Evolutionary conservation across 1,139 yeast genomes (phyloP).

Genomic region (Taphrina sp.): DNA sequence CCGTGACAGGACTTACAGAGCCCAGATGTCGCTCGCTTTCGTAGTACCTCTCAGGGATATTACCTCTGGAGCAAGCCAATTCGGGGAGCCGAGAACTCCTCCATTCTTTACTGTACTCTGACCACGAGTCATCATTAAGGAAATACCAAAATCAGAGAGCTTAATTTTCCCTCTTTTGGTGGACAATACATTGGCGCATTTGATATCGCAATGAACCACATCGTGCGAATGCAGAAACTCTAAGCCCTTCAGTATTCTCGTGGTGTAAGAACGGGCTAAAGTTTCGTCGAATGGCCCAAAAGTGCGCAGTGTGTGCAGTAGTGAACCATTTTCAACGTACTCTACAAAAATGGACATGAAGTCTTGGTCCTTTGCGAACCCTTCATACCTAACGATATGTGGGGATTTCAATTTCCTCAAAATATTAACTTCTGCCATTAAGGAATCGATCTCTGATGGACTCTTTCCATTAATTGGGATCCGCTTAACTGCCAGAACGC

Average conservation of each 20-base stretch:
- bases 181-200: conserved; percentile 71
- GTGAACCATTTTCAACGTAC: conserved; percentile 69
- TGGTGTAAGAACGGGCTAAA: conserved; percentile 58
- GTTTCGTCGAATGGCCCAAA: conserved; percentile 57
- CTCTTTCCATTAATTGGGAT: conserved; percentile 45
- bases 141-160: conserved; percentile 78
- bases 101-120: conserved; percentile 32
- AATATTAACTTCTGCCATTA: conserved; percentile 16
- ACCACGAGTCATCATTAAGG: conserved; percentile 50
- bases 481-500: conserved; percentile 80
- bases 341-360: conserved; percentile 75
- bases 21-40: conserved; percentile 64
- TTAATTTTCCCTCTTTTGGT: conserved; percentile 61
- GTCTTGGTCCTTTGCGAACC: conserved; percentile 69
- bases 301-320: conserved; percentile 62
- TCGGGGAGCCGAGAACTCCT: conserved; percentile 63
- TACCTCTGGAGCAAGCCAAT: conserved; percentile 88
- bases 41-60: conserved; percentile 79
- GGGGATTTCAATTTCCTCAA: conserved; percentile 51
- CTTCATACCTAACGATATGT: conserved; percentile 85
- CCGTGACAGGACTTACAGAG: conserved; percentile 46
- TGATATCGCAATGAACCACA: conserved; percentile 73
- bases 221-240: conserved; percentile 66
- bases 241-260: conserved; percentile 73
- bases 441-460: neutral